Evolutionary conservation across 2,329 filamentous ascomycete genomes (phyloP).

Genomic region (Aspergillus brasiliensis): DNA sequence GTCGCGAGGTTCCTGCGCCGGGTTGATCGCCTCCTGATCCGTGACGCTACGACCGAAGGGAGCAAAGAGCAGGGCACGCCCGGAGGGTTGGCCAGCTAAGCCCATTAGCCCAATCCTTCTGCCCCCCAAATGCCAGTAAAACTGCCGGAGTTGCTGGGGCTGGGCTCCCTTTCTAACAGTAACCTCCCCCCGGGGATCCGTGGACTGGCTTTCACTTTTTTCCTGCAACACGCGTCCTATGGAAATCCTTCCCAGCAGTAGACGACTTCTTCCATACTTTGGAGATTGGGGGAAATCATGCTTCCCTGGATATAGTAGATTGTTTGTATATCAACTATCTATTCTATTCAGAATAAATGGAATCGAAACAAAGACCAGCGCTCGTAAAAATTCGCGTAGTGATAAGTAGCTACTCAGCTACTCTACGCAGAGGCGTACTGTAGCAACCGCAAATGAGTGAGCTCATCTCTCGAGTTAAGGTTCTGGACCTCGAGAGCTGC

Average conservation of each 20-base stretch:
- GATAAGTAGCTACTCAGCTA: too few relatives aligned
- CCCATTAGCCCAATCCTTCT: background rate
- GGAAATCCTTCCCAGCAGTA: background rate
- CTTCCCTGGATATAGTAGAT: too few relatives aligned
- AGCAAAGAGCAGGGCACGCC: background rate
- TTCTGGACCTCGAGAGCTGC: conserved; percentile 10
- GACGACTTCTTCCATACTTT: too few relatives aligned
- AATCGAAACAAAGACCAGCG: too few relatives aligned
- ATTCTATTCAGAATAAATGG: too few relatives aligned
- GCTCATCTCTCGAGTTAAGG: conserved; percentile 13
- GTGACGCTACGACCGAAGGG: conserved; percentile 13
- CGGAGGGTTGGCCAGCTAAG: background rate
- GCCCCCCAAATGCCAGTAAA: background rate
- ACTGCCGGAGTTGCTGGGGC: background rate
- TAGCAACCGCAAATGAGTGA: conserved; percentile 16
- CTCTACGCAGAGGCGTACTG: too few relatives aligned
- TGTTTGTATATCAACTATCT: too few relatives aligned
- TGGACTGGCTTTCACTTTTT: background rate
- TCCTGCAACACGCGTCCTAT: background rate
- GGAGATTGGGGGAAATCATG: too few relatives aligned
- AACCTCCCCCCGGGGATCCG: background rate
- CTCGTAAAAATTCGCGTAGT: too few relatives aligned
- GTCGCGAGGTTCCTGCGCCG: conserved; percentile 32
- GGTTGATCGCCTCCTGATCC: conserved; percentile 26
- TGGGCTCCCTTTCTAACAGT: too few relatives aligned